Evolutionary conservation across 371 early-diverging fungal species (phyloP).

Genomic region (Rhizopus stolonifer): DNA sequence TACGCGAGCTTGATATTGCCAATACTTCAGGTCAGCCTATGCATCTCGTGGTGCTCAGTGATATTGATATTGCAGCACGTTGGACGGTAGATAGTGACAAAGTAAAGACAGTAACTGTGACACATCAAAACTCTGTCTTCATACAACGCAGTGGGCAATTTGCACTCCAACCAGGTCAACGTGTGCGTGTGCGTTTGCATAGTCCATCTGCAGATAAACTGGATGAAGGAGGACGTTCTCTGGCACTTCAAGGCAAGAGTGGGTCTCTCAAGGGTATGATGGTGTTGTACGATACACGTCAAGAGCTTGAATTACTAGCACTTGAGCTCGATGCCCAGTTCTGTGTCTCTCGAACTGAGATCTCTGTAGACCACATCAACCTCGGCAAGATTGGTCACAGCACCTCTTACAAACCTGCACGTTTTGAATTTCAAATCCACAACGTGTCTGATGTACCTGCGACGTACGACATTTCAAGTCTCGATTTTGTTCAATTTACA

Average conservation of each 20-base stretch:
- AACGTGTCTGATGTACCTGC: conserved; percentile 70
- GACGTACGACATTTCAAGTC: conserved; percentile 58
- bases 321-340: conserved; percentile 60
- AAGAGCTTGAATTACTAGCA: conserved; percentile 54
- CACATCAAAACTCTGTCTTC: conserved; percentile 15
- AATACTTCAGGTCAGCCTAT: conserved; percentile 52
- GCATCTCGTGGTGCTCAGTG: conserved; percentile 57
- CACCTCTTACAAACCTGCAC: conserved; percentile 68
- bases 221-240: conserved; percentile 37
- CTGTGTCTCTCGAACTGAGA: conserved; percentile 62
- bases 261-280: conserved; percentile 59
- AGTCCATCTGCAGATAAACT: conserved; percentile 59
- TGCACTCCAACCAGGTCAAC: conserved; percentile 56
- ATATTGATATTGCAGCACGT: conserved; percentile 45
- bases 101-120: conserved; percentile 11
- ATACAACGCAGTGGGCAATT: conserved; percentile 36
- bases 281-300: conserved; percentile 56
- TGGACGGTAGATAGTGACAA: conserved; percentile 42
- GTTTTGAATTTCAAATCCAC: conserved; percentile 58
- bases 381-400: conserved; percentile 78
- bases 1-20: conserved; percentile 51
- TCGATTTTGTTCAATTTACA: conserved; percentile 46
- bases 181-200: conserved; percentile 54
- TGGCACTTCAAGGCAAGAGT: conserved; percentile 55
- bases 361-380: conserved; percentile 58